phyloP scores from a whole-genome alignment of 441 rosid species.

The Croton laevigatus region DNA sequence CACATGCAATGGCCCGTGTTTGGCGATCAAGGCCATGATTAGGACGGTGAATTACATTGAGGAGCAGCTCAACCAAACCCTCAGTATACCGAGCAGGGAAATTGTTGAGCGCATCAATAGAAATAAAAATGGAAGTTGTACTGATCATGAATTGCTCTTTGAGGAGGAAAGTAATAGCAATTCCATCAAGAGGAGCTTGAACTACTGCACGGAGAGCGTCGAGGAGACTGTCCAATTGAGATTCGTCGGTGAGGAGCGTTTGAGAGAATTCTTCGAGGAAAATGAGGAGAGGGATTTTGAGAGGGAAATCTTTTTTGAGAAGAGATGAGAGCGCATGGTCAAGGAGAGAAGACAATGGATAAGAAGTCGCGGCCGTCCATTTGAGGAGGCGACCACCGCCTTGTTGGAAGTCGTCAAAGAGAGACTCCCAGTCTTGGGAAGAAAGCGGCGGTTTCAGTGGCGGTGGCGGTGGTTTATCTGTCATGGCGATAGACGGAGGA shows the following conservation, averaged over 20 bases:
- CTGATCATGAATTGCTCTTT: conserved; percentile 85
- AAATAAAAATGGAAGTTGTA: conserved; percentile 56
- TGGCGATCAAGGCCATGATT: conserved; percentile 85
- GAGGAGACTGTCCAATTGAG: conserved; percentile 49
- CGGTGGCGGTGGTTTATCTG: neutral
- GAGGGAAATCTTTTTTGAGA: conserved; percentile 59
- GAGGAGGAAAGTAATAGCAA: conserved; percentile 42
- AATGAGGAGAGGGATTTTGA: conserved; percentile 63
- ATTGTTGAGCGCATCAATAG: conserved; percentile 38
- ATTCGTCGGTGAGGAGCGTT: conserved; percentile 33
- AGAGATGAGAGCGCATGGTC: conserved; percentile 66
- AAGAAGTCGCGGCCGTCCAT: conserved; percentile 40
- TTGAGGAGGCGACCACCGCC: conserved; percentile 51
- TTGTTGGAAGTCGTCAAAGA: conserved; percentile 71
- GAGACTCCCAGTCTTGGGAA: conserved; percentile 74
- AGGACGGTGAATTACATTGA: conserved; percentile 75
- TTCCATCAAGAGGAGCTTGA: conserved; percentile 63
- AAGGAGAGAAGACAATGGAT: conserved; percentile 28
- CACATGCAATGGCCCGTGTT: conserved; percentile 73
- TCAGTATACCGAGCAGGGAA: conserved; percentile 42
- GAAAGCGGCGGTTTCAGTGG: conserved; percentile 30
- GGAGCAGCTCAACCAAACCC: conserved; percentile 61
- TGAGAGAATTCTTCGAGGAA: conserved; percentile 70
- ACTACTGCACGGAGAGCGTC: conserved; percentile 59
- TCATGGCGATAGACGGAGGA: neutral